A percentile compares a stretch with the other conserved stretches of the same genome.
Evolutionary conservation across 2,329 filamentous ascomycete species (phyloP).

Genomic region (Erysiphe pisi): DNA sequence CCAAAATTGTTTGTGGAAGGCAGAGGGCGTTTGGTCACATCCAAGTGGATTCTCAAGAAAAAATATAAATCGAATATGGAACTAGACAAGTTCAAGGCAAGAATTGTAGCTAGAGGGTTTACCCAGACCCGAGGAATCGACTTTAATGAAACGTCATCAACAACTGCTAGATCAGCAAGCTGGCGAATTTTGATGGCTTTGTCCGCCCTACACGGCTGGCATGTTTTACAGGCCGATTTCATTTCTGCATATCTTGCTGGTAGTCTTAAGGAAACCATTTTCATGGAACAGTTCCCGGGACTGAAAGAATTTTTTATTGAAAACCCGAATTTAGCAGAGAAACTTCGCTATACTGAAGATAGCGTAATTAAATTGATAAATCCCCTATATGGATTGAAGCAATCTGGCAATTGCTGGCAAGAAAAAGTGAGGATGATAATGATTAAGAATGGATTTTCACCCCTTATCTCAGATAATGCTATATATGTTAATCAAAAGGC

Average conservation of each 20-base stretch:
- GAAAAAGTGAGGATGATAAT: not conserved
- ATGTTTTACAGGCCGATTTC: conserved; percentile 21
- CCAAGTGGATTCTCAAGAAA: conserved; percentile 20
- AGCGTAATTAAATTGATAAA: not conserved
- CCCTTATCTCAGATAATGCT: not conserved
- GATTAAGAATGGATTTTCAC: not conserved
- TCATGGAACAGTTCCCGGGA: not conserved
- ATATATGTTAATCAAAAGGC: not conserved
- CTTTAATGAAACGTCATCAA: not conserved
- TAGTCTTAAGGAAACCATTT: not conserved
- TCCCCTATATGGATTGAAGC: conserved; percentile 8
- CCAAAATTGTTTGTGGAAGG: not conserved
- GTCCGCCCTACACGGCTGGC: not conserved
- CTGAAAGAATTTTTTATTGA: not conserved
- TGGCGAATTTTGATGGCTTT: conserved; percentile 25
- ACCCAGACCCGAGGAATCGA: not conserved
- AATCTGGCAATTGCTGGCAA: not conserved
- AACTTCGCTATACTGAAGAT: not conserved
- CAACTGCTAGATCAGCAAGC: not conserved
- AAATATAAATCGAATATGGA: conserved; percentile 21
- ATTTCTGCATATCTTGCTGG: not conserved
- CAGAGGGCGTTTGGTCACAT: not conserved
- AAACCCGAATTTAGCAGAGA: not conserved
- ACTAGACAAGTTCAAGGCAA: conserved; percentile 14
- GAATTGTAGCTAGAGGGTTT: conserved; percentile 22